Evolutionary conservation across 139 green algal genomes (phyloP).

Genomic region (Penium margaritaceum): DNA sequence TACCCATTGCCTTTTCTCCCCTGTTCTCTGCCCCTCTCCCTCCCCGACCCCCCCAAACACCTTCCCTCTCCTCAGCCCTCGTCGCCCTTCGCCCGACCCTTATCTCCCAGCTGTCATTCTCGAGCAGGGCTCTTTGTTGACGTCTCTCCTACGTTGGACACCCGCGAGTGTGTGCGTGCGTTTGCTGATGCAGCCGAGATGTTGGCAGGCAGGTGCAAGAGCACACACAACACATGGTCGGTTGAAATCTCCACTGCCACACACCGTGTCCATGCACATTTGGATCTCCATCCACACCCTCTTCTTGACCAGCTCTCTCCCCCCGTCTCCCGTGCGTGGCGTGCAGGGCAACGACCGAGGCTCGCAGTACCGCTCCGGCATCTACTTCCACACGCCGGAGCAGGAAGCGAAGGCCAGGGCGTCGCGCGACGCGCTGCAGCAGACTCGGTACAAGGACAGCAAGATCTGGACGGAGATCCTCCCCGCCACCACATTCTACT

Average conservation of each 20-base stretch:
- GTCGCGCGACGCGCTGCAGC: neutral
- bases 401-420: slow-evolving; percentile 15
- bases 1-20: too few species aligned
- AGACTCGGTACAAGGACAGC: neutral
- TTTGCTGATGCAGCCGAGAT: neutral
- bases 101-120: too few species aligned
- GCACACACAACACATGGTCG: neutral
- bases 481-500: neutral
- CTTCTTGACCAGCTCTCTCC: neutral
- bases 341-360: slow-evolving; percentile 62
- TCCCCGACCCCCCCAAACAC: too few species aligned
- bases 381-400: slow-evolving; percentile 59
- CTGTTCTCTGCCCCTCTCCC: too few species aligned
- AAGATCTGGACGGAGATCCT: slow-evolving; percentile 5
- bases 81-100: too few species aligned
- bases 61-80: too few species aligned
- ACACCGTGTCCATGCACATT: neutral
- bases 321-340: neutral
- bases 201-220: neutral
- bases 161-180: slow-evolving; percentile 1
- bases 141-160: neutral
- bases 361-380: slow-evolving; percentile 66
- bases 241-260: slow-evolving; percentile 1
- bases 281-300: neutral
- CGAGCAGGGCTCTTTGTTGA: too few species aligned